Percentiles rank a stretch among this genome's conserved stretches.
These are phyloP conservation scores for Suhomyces kilbournensis DNA, from an alignment of 805 yeast species.

Conservation along the genomic window DNA sequence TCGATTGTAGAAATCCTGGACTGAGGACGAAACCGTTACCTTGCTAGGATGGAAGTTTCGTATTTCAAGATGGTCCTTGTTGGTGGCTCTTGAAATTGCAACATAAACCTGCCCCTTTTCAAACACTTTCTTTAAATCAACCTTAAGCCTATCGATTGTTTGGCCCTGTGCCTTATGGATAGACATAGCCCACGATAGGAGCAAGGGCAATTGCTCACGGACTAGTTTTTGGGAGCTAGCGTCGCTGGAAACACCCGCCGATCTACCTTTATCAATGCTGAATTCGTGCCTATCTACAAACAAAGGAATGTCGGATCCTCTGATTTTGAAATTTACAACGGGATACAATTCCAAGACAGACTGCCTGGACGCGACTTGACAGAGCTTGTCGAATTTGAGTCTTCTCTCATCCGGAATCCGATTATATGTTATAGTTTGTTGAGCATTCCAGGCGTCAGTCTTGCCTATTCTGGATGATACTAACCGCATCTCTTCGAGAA, in stretches of 20 bases:
- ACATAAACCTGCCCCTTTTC: conserved; percentile 86
- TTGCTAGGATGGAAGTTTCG: conserved; percentile 58
- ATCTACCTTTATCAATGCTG: conserved; percentile 24
- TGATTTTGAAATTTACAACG: conserved; percentile 44
- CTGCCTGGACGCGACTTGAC: conserved; percentile 22
- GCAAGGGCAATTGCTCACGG: conserved; percentile 63
- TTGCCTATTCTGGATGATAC: conserved; percentile 23
- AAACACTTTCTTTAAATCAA: conserved; percentile 62
- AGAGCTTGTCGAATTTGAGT: conserved; percentile 17
- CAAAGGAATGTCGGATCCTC: conserved; percentile 26
- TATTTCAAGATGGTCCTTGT: conserved; percentile 62
- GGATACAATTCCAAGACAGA: conserved; percentile 32
- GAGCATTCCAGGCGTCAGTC: conserved; percentile 14
- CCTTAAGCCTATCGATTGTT: conserved; percentile 66
- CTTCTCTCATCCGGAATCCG: conserved; percentile 25
- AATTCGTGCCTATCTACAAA: conserved; percentile 40
- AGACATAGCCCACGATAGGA: conserved; percentile 79
- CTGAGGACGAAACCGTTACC: conserved; percentile 41
- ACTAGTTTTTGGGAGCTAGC: conserved; percentile 19
- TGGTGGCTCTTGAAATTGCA: conserved; percentile 75
- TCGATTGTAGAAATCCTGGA: conserved; percentile 29
- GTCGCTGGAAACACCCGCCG: background rate
- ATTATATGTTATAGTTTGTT: conserved; percentile 14
- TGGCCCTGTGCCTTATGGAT: conserved; percentile 84
- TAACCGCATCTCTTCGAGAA: conserved; percentile 23